Evolutionary conservation across 805 yeast genomes (phyloP), one percentile per base, ranked within the genome.

Genomic region (Candida endomychidarum): DNA sequence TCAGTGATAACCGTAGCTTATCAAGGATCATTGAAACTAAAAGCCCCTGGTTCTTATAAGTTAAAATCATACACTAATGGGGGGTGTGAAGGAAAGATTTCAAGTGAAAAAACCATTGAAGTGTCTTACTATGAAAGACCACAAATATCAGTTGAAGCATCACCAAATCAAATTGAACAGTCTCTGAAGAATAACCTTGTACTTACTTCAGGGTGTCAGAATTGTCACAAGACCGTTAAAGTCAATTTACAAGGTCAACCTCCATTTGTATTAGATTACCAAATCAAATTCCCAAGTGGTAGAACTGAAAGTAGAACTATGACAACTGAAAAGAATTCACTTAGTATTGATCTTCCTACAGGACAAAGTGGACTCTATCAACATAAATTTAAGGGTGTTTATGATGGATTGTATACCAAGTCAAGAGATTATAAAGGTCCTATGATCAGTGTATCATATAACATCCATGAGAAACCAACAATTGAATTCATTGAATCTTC

Each of bases 231-330:
- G 24, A 48, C 50, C 14, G 50, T 65, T 8, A 50, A 47, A 6
- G 40, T 85, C 23, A 56, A 70, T 2, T 57, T 84, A 24, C 62
- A 61, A 27, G 91, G 88, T 1, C 60, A 75, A 5, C 70, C 81
- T 1, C 90, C 91, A 17, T 87, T 87, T 48, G 60, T 75, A n/a
- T 63, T 89, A 18, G 79, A 77, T 27, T 87, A 88, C 56, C 75
- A 77, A n/a, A 60, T 84, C 11, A 63, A 63, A 19, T 61, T 71
- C 27, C 90, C 93, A 5, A 67, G 63, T 51, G 87, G 87, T 0
- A 60, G 55, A 22, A 36, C 56, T 4, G 79, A 66, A 38, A 24
- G 51, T 1, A 48, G 68, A 25, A 51, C 61, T 8, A 56, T 69
- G 58, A 50, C 58, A 4, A 52, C 62, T n/a, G 64, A 63, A 6